Evolutionary conservation across 768 basidiomycete genomes (phyloP).

Genomic region (Wakefieldia striispora): DNA sequence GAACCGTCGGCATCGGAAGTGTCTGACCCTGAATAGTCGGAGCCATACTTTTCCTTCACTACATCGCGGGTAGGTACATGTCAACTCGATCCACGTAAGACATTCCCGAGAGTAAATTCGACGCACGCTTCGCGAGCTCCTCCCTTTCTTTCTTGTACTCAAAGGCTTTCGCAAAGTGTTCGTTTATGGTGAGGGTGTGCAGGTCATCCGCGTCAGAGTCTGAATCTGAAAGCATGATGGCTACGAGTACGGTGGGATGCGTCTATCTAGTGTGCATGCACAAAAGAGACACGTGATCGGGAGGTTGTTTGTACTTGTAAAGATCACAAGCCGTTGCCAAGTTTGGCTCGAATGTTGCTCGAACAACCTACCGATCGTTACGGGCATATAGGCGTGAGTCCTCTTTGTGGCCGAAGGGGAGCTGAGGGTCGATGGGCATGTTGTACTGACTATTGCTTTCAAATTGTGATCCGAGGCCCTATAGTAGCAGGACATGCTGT

Average conservation of each 20-base stretch:
- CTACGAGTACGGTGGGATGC: not conserved
- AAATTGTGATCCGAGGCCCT: too few species aligned
- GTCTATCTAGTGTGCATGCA: not conserved
- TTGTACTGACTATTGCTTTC: too few species aligned
- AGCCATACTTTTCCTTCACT: slow-evolving; percentile 91
- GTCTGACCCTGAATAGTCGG: slow-evolving; percentile 48
- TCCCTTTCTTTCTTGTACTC: slow-evolving; percentile 82
- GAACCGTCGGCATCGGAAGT: slow-evolving; percentile 34
- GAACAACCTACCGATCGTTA: too few species aligned
- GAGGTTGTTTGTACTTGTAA: slow-evolving; percentile 23
- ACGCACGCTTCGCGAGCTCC: slow-evolving; percentile 74
- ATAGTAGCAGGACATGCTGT: too few species aligned
- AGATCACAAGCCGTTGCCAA: slow-evolving; percentile 8
- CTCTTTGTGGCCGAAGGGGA: too few species aligned
- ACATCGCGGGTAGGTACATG: not conserved
- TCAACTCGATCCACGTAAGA: not conserved
- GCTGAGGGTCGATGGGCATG: too few species aligned
- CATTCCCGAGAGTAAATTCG: not conserved
- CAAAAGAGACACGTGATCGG: not conserved
- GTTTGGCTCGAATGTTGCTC: too few species aligned
- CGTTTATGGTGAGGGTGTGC: slow-evolving; percentile 64
- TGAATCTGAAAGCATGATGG: slow-evolving; percentile 46
- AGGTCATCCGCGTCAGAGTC: slow-evolving; percentile 45
- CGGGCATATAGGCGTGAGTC: too few species aligned
- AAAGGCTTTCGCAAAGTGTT: slow-evolving; percentile 79